Conservation (phyloP, 768 basidiomycete species). For the Cystofilobasidium macerans region DNA sequence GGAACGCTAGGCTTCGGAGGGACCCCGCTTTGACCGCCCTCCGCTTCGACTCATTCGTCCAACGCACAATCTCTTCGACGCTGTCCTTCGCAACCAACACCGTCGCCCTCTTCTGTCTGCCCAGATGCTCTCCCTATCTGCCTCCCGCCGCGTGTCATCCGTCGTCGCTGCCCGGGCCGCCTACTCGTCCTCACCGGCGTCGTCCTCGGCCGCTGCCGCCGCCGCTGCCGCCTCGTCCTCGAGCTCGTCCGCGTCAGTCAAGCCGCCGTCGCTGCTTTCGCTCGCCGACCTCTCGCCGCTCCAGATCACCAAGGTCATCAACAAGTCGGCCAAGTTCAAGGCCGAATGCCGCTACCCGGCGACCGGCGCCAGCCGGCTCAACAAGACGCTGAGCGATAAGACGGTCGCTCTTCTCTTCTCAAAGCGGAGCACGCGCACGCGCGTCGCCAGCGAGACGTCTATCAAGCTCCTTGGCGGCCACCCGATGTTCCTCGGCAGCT, state of each 20-base stretch:
- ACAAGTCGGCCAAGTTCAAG: slow-evolving; percentile 21
- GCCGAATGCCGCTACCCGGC: slow-evolving; percentile 10
- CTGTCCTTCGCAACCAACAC: background rate
- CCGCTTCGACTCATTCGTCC: background rate
- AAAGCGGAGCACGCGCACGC: slow-evolving; percentile 86
- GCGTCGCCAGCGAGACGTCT: slow-evolving; percentile 77
- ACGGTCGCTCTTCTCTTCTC: slow-evolving; percentile 81
- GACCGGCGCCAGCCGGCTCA: background rate
- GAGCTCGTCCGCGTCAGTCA: background rate
- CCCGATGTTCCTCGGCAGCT: slow-evolving; percentile 74
- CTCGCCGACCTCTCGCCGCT: slow-evolving; percentile 20
- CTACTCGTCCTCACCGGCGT: background rate
- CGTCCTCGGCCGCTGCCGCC: slow-evolving; percentile 7
- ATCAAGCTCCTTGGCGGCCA: slow-evolving; percentile 59
- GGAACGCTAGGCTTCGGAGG: too few species aligned
- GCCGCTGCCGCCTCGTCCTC: slow-evolving; percentile 6
- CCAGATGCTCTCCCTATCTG: slow-evolving; percentile 11
- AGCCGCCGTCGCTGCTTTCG: slow-evolving; percentile 17
- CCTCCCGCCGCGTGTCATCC: slow-evolving; percentile 6
- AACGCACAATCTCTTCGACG: background rate
- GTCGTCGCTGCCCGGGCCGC: background rate
- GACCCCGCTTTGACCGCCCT: too few species aligned
- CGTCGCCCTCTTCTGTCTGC: background rate
- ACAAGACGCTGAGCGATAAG: slow-evolving; percentile 46
- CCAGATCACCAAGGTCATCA: slow-evolving; percentile 22